Evolutionary conservation across 306 rosid species (phyloP), one percentile per base, ranked within the genome.

Genomic region (Trichosanthes cucumerina): DNA sequence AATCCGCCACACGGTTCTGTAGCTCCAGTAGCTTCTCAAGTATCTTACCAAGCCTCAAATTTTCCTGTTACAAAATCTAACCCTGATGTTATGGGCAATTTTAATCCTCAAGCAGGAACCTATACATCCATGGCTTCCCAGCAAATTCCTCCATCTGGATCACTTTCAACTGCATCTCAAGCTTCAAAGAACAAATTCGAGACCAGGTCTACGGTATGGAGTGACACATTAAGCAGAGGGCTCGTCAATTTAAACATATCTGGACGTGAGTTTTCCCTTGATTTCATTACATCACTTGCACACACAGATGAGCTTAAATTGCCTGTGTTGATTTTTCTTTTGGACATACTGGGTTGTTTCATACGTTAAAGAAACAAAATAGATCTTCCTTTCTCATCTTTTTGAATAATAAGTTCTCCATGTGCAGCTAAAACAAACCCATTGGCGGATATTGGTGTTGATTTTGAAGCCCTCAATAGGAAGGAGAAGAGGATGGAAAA

Each of bases 401-500:
- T 49, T 78, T 54, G 12, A 39, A 62, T 36, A 54, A 82, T 72
- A 11, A 9, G 28, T 77, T 43, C 44, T 73, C 78, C 75, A 4
- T 54, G 15, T 90, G 93, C 98, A 96, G 99, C 97, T 39, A 92
- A 96, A 85, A 86, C 63, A 75, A 96, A 92, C 80, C 97, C 99
- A 1, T 77, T 92, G 81, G 87, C 92, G 21, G 97, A 96, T 79
- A 96, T 96, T 57, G 99, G 99, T 79, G 82, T 96, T 64, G 99
- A 96, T 84, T 96, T 96, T 80, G 99, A 96, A 62, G 87, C 97
- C 73, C 87, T 96, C 79, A 92, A 92, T 80, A 85, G 99, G 87
- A 96, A 83, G 89, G 99, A 96, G 9, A 96, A 91, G 90, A 92
- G 99, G 86, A 85, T 96, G 97, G 98, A 96, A 86, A 96, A 90